Base-by-base conservation (phyloP, 768 basidiomycete species). In the Suillus placidus region DNA sequence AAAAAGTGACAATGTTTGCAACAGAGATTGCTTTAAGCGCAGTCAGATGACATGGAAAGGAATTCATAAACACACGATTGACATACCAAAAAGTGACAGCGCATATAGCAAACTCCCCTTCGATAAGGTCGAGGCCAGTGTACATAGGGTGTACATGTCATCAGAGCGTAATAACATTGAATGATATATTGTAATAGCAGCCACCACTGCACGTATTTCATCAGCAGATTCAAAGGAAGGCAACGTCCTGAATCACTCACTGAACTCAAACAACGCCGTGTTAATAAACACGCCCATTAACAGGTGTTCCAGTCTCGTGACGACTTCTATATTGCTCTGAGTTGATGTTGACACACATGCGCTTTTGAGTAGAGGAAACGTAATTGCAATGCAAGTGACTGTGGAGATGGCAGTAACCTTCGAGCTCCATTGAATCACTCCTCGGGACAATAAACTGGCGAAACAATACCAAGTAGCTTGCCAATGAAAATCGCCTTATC, bases 241-340 rank as follows among this genome's bases (percentile, higher is more conserved):
- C n/a, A 55, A 23, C 30, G 6, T 54, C 34, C 34, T 20, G 18
- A 54, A 52, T 40, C 16, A 5, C 66, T 26, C 32, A 64, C 66
- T 63, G 14, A 67, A 47, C 26, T 64, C 66, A 51, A 67, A 67
- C 4, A 67, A 45, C 0, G 62, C 62, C 3, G 58, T 60, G n/a
- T 63, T 64, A 3, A 63, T 32, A 58, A 67, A 61, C 42, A 60
- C 55, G 8, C 62, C 66, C 12, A 64, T 60, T 12, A 63, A 61
- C 18, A 64, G 58, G 9, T 20, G 62, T 34, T 60, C 64, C 14
- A 67, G 51, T 32, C 30, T 34, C 6, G 66, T 67, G 13, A 57
- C 62, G 18, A 26, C 58, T 8, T 56, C 57, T 60, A 60, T 30
- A n/a, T 63, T n/a, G 4, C 45, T 47, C 18, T 49, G 61, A 40